Evolutionary conservation across 768 basidiomycete genomes (phyloP).

Genomic region (Collybiopsis confluens): DNA sequence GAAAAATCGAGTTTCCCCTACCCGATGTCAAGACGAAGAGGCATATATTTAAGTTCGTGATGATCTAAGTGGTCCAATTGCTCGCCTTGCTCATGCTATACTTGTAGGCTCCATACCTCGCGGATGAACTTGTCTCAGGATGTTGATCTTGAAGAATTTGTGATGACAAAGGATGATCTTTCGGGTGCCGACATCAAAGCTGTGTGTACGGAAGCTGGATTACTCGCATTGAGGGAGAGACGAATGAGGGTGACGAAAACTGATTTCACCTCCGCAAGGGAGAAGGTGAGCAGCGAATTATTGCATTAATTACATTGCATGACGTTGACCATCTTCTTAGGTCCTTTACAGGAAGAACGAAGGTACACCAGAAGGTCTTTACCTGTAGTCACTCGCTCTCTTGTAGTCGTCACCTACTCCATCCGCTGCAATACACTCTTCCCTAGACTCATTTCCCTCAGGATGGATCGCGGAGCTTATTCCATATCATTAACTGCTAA

Average conservation of each 20-base stretch:
- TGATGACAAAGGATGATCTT: conserved; percentile 93
- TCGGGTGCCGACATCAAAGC: conserved; percentile 99
- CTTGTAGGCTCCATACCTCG: conserved; percentile 76
- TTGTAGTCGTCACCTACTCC: neutral
- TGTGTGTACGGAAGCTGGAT: conserved; percentile 97
- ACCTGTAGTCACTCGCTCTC: conserved; percentile 45
- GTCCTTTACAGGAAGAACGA: conserved; percentile 96
- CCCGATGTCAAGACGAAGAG: conserved; percentile 99
- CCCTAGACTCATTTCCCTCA: too few species aligned
- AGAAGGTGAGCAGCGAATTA: conserved; percentile 68
- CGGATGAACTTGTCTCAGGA: conserved; percentile 88
- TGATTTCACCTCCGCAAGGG: conserved; percentile 87
- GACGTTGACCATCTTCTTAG: conserved; percentile 28
- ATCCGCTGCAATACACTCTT: neutral
- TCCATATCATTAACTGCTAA: too few species aligned
- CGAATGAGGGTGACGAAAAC: conserved; percentile 91
- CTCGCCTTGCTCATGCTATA: neutral
- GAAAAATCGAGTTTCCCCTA: conserved; percentile 97
- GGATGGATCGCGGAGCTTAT: too few species aligned
- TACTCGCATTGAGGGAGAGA: conserved; percentile 89
- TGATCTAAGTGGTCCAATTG: neutral
- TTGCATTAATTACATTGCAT: neutral
- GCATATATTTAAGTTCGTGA: conserved; percentile 87
- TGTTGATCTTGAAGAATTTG: conserved; percentile 93
- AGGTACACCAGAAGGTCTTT: conserved; percentile 87